phyloP scores from a whole-genome alignment of 1,284 basidiomycete species.

The Leccinum pachyderme region DNA sequence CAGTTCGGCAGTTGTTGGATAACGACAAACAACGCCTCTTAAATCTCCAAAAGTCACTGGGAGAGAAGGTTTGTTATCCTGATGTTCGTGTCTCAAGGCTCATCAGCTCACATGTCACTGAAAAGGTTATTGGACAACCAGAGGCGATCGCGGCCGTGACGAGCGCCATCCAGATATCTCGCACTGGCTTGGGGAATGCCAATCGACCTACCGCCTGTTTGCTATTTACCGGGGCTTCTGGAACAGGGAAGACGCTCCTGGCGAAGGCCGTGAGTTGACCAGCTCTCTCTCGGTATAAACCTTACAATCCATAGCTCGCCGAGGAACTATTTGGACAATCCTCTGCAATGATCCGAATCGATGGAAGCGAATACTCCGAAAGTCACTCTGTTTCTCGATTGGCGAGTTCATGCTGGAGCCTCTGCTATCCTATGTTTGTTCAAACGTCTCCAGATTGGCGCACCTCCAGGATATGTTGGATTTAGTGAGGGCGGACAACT shows the following conservation, averaged over 20 bases:
- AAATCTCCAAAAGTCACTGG: background rate
- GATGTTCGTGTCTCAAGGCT: background rate
- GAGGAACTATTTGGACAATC: slow-evolving; percentile 12
- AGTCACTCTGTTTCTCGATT: slow-evolving; percentile 11
- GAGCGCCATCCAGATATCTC: slow-evolving; percentile 12
- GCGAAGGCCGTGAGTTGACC: slow-evolving; percentile 6
- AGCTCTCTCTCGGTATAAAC: background rate
- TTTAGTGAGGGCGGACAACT: slow-evolving; percentile 13
- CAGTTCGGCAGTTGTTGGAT: slow-evolving; percentile 8
- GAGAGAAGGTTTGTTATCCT: background rate
- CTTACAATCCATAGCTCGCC: slow-evolving; percentile 5
- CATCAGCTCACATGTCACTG: background rate
- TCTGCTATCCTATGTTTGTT: background rate
- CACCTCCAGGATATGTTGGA: slow-evolving; percentile 14
- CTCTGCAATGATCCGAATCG: slow-evolving; percentile 12
- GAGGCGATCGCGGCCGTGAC: slow-evolving; percentile 8
- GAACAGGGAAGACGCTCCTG: slow-evolving; percentile 12
- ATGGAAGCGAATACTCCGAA: slow-evolving; percentile 12
- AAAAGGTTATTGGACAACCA: slow-evolving; percentile 11
- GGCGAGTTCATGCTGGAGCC: background rate
- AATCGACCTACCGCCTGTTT: slow-evolving; percentile 10
- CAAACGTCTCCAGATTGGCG: slow-evolving; percentile 6
- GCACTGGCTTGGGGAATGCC: slow-evolving; percentile 10
- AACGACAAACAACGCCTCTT: slow-evolving; percentile 7
- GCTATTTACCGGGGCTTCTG: slow-evolving; percentile 10